A percentile compares a stretch with the other conserved stretches of the same genome.
These are phyloP conservation scores for Phytophthora cryptogea DNA, from an alignment of 352 stramenopile genomes.

Conservation along the genomic window DNA sequence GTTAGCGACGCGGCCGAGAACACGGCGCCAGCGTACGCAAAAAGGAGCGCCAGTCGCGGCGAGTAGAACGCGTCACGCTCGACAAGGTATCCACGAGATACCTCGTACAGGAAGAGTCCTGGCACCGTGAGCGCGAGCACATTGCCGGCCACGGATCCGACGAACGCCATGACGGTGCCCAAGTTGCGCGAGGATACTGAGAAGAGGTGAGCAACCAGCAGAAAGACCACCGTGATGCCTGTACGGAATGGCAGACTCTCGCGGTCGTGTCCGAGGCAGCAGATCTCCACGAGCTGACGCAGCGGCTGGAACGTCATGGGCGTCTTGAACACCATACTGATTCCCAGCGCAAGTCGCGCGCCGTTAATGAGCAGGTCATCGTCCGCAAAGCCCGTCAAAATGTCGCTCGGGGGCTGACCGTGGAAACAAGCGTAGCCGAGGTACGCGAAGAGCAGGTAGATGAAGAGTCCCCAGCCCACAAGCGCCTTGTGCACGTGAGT, in stretches of 20 bases:
- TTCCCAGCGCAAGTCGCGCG: constrained; percentile 68
- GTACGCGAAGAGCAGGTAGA: constrained; percentile 70
- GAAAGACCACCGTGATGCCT: constrained; percentile 69
- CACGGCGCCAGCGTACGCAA: constrained; percentile 52
- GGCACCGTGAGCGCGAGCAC: constrained; percentile 73
- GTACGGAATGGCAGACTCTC: constrained; percentile 74
- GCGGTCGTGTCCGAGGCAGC: constrained; percentile 69
- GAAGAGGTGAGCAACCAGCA: constrained; percentile 65
- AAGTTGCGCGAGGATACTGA: constrained; percentile 67
- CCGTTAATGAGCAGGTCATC: constrained; percentile 82
- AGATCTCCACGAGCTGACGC: constrained; percentile 75
- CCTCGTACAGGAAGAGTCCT: constrained; percentile 77
- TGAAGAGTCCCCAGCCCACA: constrained; percentile 49
- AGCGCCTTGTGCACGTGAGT: constrained; percentile 70
- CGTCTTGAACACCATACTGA: constrained; percentile 83
- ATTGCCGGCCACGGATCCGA: constrained; percentile 74
- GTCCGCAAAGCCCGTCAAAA: constrained; percentile 72
- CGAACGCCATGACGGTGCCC: constrained; percentile 77
- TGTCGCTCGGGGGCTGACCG: constrained; percentile 81
- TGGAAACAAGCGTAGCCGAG: constrained; percentile 83
- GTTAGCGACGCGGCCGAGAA: constrained; percentile 71
- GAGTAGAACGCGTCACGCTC: constrained; percentile 58
- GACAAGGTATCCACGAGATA: constrained; percentile 59
- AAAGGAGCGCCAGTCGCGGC: constrained; percentile 50
- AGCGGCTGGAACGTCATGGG: constrained; percentile 88